phyloP scores from a whole-genome alignment of 2,329 filamentous ascomycete species.

The Aspergillus vadensis region DNA sequence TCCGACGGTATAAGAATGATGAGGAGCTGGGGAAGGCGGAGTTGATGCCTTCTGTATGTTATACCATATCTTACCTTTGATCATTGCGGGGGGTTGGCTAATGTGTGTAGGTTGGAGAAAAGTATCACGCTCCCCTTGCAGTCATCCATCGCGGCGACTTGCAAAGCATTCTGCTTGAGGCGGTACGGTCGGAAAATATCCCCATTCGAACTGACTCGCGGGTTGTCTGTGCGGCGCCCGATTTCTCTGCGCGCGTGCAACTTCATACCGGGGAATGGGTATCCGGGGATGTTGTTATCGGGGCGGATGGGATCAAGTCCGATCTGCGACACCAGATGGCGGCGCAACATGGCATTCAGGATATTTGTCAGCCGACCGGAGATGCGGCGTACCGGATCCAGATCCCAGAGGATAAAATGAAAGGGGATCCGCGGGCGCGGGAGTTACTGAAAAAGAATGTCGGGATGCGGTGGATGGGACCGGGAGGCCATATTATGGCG shows the following conservation, averaged over 20 bases:
- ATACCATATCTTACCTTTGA: background rate
- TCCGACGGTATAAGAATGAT: background rate
- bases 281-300: background rate
- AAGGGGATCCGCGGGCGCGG: slow-evolving; percentile 1
- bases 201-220: background rate
- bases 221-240: background rate
- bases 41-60: background rate
- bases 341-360: background rate
- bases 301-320: slow-evolving; percentile 1
- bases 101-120: background rate
- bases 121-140: background rate
- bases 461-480: slow-evolving; percentile 1
- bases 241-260: background rate
- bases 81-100: background rate
- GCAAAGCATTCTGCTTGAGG: background rate
- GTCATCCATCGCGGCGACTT: background rate
- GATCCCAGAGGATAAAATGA: background rate
- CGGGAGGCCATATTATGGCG: slow-evolving; percentile 4
- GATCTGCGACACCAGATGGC: slow-evolving; percentile 7
- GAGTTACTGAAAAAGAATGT: background rate
- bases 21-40: background rate
- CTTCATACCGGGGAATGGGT: background rate
- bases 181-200: background rate
- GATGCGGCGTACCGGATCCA: slow-evolving; percentile 1
- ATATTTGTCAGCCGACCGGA: slow-evolving; percentile 1